Evolutionary conservation across 2,329 filamentous ascomycete species (phyloP), one percentile per base, ranked within the genome.

Genomic region (Fusarium kyushuense): DNA sequence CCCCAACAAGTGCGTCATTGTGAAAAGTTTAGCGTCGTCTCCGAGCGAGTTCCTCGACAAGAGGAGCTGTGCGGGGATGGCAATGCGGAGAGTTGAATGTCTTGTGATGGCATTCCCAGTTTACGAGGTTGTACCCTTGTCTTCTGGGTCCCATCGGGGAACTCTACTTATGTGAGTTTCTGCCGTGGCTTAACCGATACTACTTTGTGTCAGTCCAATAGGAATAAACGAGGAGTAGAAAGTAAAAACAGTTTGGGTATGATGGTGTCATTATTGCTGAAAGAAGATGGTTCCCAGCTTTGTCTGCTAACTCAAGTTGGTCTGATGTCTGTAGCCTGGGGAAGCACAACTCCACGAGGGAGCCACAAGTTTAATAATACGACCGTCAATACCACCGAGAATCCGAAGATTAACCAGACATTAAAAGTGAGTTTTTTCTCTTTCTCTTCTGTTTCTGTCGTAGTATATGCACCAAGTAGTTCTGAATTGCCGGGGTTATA

Each of bases 331-430:
- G 67, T 60, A 61, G 61, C 47, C 58, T 52, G 54, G 56, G 42
- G 49, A 53, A 23, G 11, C 12, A 4, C 14, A 9, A 21, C 48
- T 51, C 55, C 55, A 29, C 21, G 17, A 41, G 12, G 23, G 51
- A 11, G n/a, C 59, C 57, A 60, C 54, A 40, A 58, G 9, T 43
- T 57, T 41, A 43, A 51, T 57, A 73, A 65, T 73, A 73, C 58
- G 66, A 54, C 71, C 71, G 71, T 17, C 45, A 57, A 57, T 72
- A 60, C 54, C 57, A 65, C 71, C 71, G 71, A 72, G 49, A 7
- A 36, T 6, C 71, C 63, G 69, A 58, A 30, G 45, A 67, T 73
- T 57, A 70, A 14, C 61, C 69, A 47, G 19, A 35, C 30, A 16
- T 21, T 23, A 19, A 38, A 19, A 19, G 16, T 9, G 19, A 21